Evolutionary conservation across 352 stramenopile genomes (phyloP), one percentile per base, ranked within the genome.

Genomic region (Discostella stelligera): DNA sequence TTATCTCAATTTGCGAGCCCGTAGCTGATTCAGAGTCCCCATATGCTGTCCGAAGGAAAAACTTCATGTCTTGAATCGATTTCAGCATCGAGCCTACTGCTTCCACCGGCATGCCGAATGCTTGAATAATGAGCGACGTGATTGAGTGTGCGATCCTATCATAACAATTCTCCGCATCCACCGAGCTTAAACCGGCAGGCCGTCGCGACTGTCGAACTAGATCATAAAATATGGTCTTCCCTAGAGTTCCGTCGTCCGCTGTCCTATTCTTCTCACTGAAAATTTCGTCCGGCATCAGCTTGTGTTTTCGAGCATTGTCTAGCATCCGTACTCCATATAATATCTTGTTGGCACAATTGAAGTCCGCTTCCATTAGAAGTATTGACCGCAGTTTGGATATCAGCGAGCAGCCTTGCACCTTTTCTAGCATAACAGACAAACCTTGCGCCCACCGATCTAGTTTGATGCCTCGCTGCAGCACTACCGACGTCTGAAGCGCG

Each of bases 351-450:
- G n/a, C n/a, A n/a, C n/a, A n/a, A 23, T 74, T 79, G 30, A 79
- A 79, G 48, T 79, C 71, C 2, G 71, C 71, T 20, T 79, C 63
- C 71, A 79, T 79, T 2, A 79, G 49, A 7, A 79, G 23, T 16
- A 79, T 79, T 4, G 71, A 55, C 16, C 71, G 21, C 1, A 79
- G 39, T 54, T 79, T 79, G 0, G 37, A 48, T 10, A 83, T 49
- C 16, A 75, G 62, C 13, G 14, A 55, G 16, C 20, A 39, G 30
- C 77, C 66, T 5, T 56, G 46, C 21, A 74, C 49, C 23, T 81
- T 84, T 39, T 84, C 65, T 1, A 84, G 54, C 71, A 84, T 84
- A 20, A 72, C 53, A 14, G 59, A 74, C 0, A 84, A 54, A 3
- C 66, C 77, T 11, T 44, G 23, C 0, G 41, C 44, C 76, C 76